Base-by-base conservation (phyloP, 1,139 yeast genomes). In the Hyphopichia fennica region DNA sequence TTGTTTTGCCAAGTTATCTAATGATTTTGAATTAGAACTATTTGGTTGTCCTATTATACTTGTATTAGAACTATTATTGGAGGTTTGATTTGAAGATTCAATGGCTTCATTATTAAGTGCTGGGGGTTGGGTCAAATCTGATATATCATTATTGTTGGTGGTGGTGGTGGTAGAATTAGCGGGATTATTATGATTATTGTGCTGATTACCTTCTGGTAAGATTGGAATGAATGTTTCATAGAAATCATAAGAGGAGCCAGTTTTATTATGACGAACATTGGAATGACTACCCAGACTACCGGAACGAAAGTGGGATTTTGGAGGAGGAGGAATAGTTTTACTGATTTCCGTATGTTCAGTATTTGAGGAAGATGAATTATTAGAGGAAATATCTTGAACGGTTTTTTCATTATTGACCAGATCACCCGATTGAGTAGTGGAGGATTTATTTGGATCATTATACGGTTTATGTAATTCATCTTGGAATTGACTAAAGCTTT, bases 181-280 rank as follows among this genome's bases (percentile, higher is more conserved):
- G 10, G 7, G 7, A n/a, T 10, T 30, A 16, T 15, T 30, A 17
- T 16, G 16, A 15, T 10, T 23, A 10, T 18, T 15, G 11, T 23
- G 18, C 9, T 19, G 8, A 17, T 18, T 7, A 3, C 17, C 27
- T 6, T 17, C 25, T 2, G 67, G 67, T 37, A 71, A 46, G 9
- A 72, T 65, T 4, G 78, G 78, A 41, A 73, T 72, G 44, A 73
- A 63, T 3, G 69, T 48, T 41, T 73, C 76, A 53, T 72, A 73
- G 48, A 72, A 72, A 44, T 70, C 76, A 52, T 70, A 72, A 16
- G 71, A 56, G 13, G 72, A 62, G 16, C 62, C 57, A 9, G 60
- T 50, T 33, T 52, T 55, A 19, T 57, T 46, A 37, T 49, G 54
- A 31, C 20, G 19, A 13, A 3, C 10, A 30, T 30, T 14, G 5